These are phyloP conservation scores for Sporothrix globosa DNA, from an alignment of 2,329 filamentous ascomycete species.

Conservation along the genomic window DNA sequence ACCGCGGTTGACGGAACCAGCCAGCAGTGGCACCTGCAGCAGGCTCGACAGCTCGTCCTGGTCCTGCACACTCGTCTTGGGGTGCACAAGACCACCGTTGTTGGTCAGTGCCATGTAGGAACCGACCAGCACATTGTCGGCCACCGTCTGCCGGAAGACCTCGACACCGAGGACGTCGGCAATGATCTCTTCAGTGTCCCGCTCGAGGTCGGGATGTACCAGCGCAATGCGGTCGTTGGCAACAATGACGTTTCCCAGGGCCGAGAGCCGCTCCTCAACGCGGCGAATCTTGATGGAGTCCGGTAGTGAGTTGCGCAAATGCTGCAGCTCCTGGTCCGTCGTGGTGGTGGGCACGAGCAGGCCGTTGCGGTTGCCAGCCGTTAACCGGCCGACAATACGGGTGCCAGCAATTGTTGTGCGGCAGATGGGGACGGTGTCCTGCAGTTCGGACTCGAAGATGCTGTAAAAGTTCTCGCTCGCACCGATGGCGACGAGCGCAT, in stretches of 20 bases:
- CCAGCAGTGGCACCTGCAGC: constrained; percentile 93
- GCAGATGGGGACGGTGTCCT: constrained; percentile 96
- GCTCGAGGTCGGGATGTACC: constrained; percentile 93
- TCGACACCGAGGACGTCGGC: constrained; percentile 90
- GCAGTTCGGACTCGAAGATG: constrained; percentile 95
- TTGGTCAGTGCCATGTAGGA: constrained; percentile 97
- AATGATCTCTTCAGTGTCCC: constrained; percentile 98
- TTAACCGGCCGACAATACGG: constrained; percentile 92
- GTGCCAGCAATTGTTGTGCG: constrained; percentile 96
- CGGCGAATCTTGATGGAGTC: constrained; percentile 92
- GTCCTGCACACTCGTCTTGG: constrained; percentile 95
- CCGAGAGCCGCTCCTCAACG: constrained; percentile 95
- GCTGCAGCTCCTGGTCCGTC: constrained; percentile 96
- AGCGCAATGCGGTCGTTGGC: constrained; percentile 96
- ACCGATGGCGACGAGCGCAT: constrained; percentile 90
- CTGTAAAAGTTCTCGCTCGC: constrained; percentile 99
- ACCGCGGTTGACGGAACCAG: constrained; percentile 90
- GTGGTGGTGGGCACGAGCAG: constrained; percentile 94
- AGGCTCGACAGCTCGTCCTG: constrained; percentile 95
- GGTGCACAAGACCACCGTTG: constrained; percentile 94
- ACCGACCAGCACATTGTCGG: constrained; percentile 94
- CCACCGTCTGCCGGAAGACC: constrained; percentile 91
- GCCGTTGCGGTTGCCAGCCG: constrained; percentile 94
- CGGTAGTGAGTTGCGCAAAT: constrained; percentile 91
- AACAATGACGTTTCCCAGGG: constrained; percentile 95